Base-by-base conservation (phyloP, 2,329 filamentous ascomycete genomes). In the Colletotrichum orchidophilum region DNA sequence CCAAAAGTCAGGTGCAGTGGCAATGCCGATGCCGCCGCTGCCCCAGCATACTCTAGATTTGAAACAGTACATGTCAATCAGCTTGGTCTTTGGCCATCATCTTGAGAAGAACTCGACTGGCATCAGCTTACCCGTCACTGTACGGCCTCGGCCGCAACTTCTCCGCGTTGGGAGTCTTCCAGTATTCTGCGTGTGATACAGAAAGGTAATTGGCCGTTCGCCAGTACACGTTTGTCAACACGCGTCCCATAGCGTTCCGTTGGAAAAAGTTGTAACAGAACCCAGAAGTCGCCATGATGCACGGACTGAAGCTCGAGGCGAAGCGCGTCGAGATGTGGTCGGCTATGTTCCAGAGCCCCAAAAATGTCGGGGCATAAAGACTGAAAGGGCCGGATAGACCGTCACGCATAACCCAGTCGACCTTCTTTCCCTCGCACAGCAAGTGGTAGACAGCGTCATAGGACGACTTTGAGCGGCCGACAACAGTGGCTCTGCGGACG, bases 1-100 rank as follows among this genome's bases (percentile, higher is more conserved):
- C 80, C 79, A 81, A 68, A 79, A 81, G 29, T 79, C 71, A 1
- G 79, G 78, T 1, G 78, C 73, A 50, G 74, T 80, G n/a, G 76
- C 77, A 12, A 74, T 58, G 1, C 80, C 80, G 1, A 82, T 71
- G 12, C 78, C 78, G 13, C 74, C 68, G 50, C 76, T 77, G 7
- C 74, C 78, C 80, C 80, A 82, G 71, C 80, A 81, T 9, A 81
- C 59, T 11, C 42, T 62, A 8, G 29, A 29, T 42, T n/a, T n/a
- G n/a, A n/a, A n/a, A n/a, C n/a, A n/a, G n/a, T 21, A 26, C 31
- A 24, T 21, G 50, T 29, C 15, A 11, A 9, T 54, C 11, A 54
- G 50, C 50, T 42, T 1, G 21, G 31, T 33, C n/a, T 13, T n/a
- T n/a, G n/a, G n/a, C n/a, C n/a, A n/a, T n/a, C n/a, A n/a, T n/a